phyloP scores from a whole-genome alignment of 2,329 filamentous ascomycete genomes.

The Gaeumannomyces tritici region DNA sequence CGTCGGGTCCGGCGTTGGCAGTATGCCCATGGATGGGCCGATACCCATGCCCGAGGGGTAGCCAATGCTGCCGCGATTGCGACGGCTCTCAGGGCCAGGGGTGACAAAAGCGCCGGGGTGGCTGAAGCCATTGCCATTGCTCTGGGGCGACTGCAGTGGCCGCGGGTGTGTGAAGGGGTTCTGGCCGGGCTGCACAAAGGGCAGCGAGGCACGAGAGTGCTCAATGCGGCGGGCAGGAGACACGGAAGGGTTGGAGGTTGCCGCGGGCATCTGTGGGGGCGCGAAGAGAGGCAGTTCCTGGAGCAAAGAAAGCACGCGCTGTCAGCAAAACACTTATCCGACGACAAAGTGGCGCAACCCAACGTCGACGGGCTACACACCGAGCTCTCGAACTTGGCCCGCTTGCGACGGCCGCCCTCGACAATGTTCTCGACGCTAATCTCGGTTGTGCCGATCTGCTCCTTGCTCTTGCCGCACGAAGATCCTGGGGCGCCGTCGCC shows the following conservation, averaged over 20 bases:
- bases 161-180: slow-evolving; percentile 72
- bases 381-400: slow-evolving; percentile 92
- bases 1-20: slow-evolving; percentile 94
- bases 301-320: slow-evolving; percentile 9
- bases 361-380: slow-evolving; percentile 48
- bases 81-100: slow-evolving; percentile 50
- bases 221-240: slow-evolving; percentile 79
- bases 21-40: slow-evolving; percentile 40
- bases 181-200: slow-evolving; percentile 66
- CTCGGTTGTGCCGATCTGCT: slow-evolving; percentile 86
- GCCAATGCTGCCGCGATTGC: slow-evolving; percentile 54
- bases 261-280: slow-evolving; percentile 84
- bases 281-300: slow-evolving; percentile 94
- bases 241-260: slow-evolving; percentile 94
- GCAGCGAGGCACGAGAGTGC: slow-evolving; percentile 61
- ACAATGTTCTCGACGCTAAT: slow-evolving; percentile 98
- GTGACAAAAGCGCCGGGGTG: slow-evolving; percentile 53
- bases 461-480: slow-evolving; percentile 67
- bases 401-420: slow-evolving; percentile 89
- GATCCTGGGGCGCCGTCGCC: slow-evolving; percentile 74
- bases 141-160: slow-evolving; percentile 76
- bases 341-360: neutral
- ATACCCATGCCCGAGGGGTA: slow-evolving; percentile 35
- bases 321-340: neutral
- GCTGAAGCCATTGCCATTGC: slow-evolving; percentile 48